Base-by-base conservation (phyloP, 2,329 filamentous ascomycete genomes). In the Calonectria henricotiae region DNA sequence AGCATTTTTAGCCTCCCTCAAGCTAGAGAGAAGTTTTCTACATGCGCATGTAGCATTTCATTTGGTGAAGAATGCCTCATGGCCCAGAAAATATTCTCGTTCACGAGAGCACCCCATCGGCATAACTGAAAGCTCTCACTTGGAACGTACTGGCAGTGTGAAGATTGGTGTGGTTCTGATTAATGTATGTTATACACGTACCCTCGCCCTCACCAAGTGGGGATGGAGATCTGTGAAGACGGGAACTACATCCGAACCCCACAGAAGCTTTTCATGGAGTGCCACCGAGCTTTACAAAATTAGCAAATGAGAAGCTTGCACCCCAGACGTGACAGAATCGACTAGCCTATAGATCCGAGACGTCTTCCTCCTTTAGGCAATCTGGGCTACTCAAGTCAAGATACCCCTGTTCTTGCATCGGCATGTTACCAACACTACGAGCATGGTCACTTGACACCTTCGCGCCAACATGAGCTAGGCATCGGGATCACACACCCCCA, bases 191-290 rank as follows among this genome's bases (percentile, higher is more conserved):
- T n/a, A n/a, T 25, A 3, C 23, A 5, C 20, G 9, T 12, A 12
- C 44, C 20, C 44, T 47, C 13, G 13, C 23, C 12, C 23, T 30
- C 12, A 2, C 5, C 11, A 54, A 35, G 49, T 54, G 30, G 49
- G 32, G 49, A 54, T 54, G 6, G 30, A 54, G 49, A 54, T 54
- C 30, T 35, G 17, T 20, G 49, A 20, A 39, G 32, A 43, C 69
- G 71, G 71, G 63, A 74, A 70, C 63, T 44, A 62, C 69, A 70
- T 63, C 69, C 65, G 63, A 74, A n/a, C 30, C 64, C 51, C 65
- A 60, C 44, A 69, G 62, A 64, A 65, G 58, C 39, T 32, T 54
- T 54, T 54, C 7, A n/a, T 30, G 17, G 8, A 39, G 9, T 46
- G 44, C 43, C 39, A 54, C 55, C 30, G 66, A 62, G 64, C 43